Base-by-base conservation (phyloP, 176 grass and related monocot genomes). In the Rhynchospora breviuscula region DNA sequence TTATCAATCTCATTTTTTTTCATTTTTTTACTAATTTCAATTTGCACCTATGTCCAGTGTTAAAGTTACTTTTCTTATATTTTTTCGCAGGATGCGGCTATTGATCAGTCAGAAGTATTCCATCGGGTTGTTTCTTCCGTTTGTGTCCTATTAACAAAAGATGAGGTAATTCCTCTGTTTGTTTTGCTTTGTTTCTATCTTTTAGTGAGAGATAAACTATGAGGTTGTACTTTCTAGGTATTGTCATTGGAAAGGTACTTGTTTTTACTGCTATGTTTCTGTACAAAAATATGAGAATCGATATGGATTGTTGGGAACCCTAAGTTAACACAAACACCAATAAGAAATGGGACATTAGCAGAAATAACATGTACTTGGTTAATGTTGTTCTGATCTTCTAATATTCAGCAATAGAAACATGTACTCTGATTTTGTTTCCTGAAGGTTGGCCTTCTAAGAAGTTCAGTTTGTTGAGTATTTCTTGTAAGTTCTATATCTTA, bases 101-200 rank as follows among this genome's bases (percentile, higher is more conserved):
- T 98, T 87, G 95, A 98, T 85, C 90, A 93, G 75, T 87, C 89
- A 22, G 92, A 98, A 91, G 86, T 94, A 73, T 94, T 98, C 68
- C 86, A 94, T 63, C 90, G 90, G 84, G 92, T 94, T 60, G 70
- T 98, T 53, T 93, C 92, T 59, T 94, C 95, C 75, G 82, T 98
- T 73, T 94, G 92, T 89, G 68, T 89, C 84, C 79, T 98, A 69
- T 85, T 98, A 83, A 94, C 90, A 78, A 98, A 91, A 80, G 95
- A 98, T 56, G 95, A 98, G 95, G 95, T 94, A 90, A 82, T 49
- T 63, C 67, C 5, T 56, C 46, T 74, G n/a, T 22, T 72, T 47
- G 8, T 6, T 14, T 54, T 75, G 59, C 59, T 31, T 85, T 6
- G 67, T 78, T 12, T 54, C 15, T n/a, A 79, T 29, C 7, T n/a